Evolutionary conservation across 495 filamentous ascomycete species (phyloP).

Genomic region (Cercophora newfieldiana): DNA sequence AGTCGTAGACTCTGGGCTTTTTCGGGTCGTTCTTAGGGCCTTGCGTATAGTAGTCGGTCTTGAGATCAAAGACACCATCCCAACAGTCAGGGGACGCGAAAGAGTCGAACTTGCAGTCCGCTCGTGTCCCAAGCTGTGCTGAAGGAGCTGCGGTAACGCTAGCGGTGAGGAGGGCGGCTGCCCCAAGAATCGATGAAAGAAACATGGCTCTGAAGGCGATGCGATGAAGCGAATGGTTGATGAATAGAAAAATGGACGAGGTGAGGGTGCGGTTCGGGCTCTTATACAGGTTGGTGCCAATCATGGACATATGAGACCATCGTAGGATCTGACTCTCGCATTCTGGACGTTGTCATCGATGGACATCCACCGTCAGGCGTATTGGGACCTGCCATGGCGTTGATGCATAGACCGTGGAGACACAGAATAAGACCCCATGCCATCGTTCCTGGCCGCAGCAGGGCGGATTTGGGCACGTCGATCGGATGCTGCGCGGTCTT

Average conservation of each 20-base stretch:
- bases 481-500: not conserved
- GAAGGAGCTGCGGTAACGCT: slow-evolving; percentile 12
- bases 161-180: slow-evolving; percentile 7
- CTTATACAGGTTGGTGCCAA: too few species aligned
- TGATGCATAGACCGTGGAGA: not conserved
- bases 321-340: not conserved
- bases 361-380: not conserved
- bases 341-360: not conserved
- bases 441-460: not conserved
- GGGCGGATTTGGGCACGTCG: slow-evolving; percentile 1
- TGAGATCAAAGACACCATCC: slow-evolving; percentile 47
- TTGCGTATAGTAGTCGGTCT: slow-evolving; percentile 53
- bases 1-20: slow-evolving; percentile 46
- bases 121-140: not conserved
- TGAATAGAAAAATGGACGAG: not conserved
- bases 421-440: not conserved
- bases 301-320: too few species aligned
- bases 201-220: not conserved
- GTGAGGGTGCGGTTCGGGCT: too few species aligned
- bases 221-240: not conserved
- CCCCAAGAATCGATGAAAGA: not conserved
- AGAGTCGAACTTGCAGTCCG: slow-evolving; percentile 14
- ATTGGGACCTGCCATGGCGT: not conserved
- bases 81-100: slow-evolving; percentile 4
- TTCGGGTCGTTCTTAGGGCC: slow-evolving; percentile 42